Evolutionary conservation across 805 yeast species (phyloP), one percentile per base, ranked within the genome.

Genomic region (Ogataea zsoltii): DNA sequence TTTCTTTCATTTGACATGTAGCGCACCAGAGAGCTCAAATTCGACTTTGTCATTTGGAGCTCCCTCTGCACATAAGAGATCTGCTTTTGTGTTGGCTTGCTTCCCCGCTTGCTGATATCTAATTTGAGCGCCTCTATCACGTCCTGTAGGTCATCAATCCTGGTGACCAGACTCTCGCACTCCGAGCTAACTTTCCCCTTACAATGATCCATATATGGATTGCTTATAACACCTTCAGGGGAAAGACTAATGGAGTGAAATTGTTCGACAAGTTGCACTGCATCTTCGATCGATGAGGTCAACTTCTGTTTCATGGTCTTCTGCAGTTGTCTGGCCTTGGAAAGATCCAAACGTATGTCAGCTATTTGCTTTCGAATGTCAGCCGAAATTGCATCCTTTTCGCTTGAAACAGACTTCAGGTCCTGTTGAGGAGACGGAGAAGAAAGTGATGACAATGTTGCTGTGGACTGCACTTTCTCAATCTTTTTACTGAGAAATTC

Each of bases 31-130:
- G 65, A 65, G 1, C 64, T 64, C 34, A 92, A 71, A 14, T 76
- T 75, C 0, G 56, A 38, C 44, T 77, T 75, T 0, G 95, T 91
- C 1, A 67, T 70, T 3, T 58, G 67, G 18, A 94, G 72, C 50
- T 91, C 96, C 53, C 79, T 79, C 7, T 74, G 60, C 1, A 92
- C 85, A 16, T 74, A 68, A 16, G 76, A 80, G 19, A 94, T 66
- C 57, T 91, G 96, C 52, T 85, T 81, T 42, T 76, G 80, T 0
- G 89, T 69, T 13, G 96, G 90, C 30, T 89, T 77, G 0, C 90
- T 90, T 16, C 97, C 96, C 51, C 97, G 77, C 49, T 83, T 85
- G 0, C 96, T 96, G 12, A 94, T 96, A 66, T 91, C 98, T 55
- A 88, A 83, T 44, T 97, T 74, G 44, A 92, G 69, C 0, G 88